Percentiles rank a stretch among this genome's conserved stretches.
phyloP scores from a whole-genome alignment of 352 stramenopile species.

The Hyaloperonospora arabidopsidis region DNA sequence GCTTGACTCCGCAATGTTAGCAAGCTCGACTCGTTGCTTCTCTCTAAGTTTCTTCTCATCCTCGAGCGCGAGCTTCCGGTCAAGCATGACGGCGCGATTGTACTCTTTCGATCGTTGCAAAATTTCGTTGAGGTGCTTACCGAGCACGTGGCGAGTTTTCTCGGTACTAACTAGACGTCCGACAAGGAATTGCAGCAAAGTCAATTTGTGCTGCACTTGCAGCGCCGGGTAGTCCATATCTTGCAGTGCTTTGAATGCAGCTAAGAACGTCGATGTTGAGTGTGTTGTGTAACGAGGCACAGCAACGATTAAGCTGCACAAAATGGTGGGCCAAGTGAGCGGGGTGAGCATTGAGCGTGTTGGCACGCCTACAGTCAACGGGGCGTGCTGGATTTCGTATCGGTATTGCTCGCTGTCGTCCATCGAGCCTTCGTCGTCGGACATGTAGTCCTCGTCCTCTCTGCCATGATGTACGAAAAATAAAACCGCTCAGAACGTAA shows the following conservation, averaged over 20 bases:
- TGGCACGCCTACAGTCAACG: constrained; percentile 68
- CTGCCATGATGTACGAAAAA: constrained; percentile 12
- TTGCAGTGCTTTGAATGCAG: constrained; percentile 39
- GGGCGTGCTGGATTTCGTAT: constrained; percentile 73
- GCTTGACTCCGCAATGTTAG: constrained; percentile 36
- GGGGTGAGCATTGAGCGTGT: constrained; percentile 74
- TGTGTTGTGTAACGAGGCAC: constrained; percentile 63
- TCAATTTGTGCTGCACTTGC: constrained; percentile 55
- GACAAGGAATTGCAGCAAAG: constrained; percentile 64
- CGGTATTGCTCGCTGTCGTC: constrained; percentile 75
- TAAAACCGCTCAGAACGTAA: not conserved
- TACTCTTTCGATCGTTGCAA: constrained; percentile 67
- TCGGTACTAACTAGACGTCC: constrained; percentile 50
- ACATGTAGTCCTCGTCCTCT: constrained; percentile 82
- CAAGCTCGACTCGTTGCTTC: constrained; percentile 61
- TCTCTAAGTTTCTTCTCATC: constrained; percentile 78
- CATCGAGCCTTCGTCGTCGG: constrained; percentile 73
- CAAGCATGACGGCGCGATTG: constrained; percentile 52
- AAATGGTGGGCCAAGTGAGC: constrained; percentile 70
- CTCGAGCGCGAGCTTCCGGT: constrained; percentile 57
- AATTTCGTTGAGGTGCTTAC: constrained; percentile 46
- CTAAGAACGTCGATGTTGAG: constrained; percentile 30
- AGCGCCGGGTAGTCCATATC: constrained; percentile 49
- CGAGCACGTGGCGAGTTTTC: constrained; percentile 52
- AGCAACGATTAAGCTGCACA: constrained; percentile 55